These are phyloP conservation scores for Pseudogymnoascus sp. DNA, from an alignment of 2,329 filamentous ascomycete species.

Conservation along the genomic window DNA sequence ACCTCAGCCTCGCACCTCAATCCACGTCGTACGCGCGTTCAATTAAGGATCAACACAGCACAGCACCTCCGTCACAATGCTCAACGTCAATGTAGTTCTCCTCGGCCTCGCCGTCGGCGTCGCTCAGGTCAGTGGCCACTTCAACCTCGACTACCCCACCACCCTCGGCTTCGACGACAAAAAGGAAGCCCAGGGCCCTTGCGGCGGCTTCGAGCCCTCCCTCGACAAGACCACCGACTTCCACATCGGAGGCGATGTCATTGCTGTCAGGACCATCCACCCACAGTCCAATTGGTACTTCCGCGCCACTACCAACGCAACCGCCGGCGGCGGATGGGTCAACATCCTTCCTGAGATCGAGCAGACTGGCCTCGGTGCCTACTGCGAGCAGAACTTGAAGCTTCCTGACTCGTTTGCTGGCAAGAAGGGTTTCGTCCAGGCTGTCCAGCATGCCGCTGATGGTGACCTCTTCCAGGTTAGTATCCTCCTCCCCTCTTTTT, in stretches of 20 bases:
- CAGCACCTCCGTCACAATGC: not conserved
- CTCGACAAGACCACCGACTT: constrained; percentile 40
- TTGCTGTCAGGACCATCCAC: constrained; percentile 41
- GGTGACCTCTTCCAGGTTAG: constrained; percentile 47
- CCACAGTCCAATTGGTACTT: constrained; percentile 46
- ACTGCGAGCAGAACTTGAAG: constrained; percentile 41
- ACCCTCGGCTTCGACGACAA: constrained; percentile 42
- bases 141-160: constrained; percentile 40
- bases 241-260: constrained; percentile 46
- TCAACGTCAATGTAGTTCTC: not conserved
- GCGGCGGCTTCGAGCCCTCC: constrained; percentile 44
- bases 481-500: not conserved
- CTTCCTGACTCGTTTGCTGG: constrained; percentile 41
- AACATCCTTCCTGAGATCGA: constrained; percentile 44
- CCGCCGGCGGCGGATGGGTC: constrained; percentile 39
- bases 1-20: not conserved
- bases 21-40: not conserved
- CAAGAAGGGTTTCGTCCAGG: constrained; percentile 43
- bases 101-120: constrained; percentile 13
- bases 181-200: constrained; percentile 38
- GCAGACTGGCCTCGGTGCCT: constrained; percentile 45
- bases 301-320: constrained; percentile 44
- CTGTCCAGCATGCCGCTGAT: constrained; percentile 43
- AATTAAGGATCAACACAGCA: not conserved
- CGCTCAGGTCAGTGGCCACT: constrained; percentile 40